phyloP scores from a whole-genome alignment of 2,329 filamentous ascomycete species.

The Xylaria sp. region DNA sequence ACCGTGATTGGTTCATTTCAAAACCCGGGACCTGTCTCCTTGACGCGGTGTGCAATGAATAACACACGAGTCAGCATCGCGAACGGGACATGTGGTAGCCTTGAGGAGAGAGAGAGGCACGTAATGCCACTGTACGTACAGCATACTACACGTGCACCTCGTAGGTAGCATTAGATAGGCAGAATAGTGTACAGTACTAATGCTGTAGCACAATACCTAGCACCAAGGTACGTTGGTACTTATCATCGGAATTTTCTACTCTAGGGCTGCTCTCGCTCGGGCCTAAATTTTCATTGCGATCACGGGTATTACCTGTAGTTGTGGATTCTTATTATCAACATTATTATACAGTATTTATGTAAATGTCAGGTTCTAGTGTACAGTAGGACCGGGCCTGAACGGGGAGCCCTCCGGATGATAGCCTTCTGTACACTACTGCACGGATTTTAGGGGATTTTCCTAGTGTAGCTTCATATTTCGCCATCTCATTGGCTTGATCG shows the following conservation, averaged over 20 bases:
- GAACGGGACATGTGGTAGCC: slow-evolving; percentile 18
- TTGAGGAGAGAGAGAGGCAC: neutral
- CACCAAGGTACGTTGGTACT: neutral
- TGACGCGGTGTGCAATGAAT: slow-evolving; percentile 18
- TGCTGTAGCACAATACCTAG: neutral
- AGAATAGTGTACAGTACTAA: too few relatives aligned
- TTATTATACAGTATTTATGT: neutral
- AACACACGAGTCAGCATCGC: slow-evolving; percentile 27
- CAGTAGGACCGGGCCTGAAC: slow-evolving; percentile 1
- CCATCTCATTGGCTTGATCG: slow-evolving; percentile 18
- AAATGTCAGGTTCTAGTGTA: neutral
- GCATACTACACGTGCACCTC: neutral
- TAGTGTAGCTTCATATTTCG: slow-evolving; percentile 4
- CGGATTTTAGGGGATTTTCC: neutral
- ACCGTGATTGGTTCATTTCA: slow-evolving; percentile 16
- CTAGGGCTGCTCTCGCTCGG: too few relatives aligned
- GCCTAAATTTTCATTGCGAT: too few relatives aligned
- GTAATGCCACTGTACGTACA: neutral
- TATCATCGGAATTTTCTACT: neutral
- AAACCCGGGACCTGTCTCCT: neutral
- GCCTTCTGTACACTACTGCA: neutral
- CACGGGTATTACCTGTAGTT: too few relatives aligned
- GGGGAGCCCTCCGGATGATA: neutral
- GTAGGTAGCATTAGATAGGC: neutral
- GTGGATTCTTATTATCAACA: too few relatives aligned